A percentile compares a stretch with the other conserved stretches of the same genome.
Conservation (phyloP, 2,329 filamentous ascomycete genomes). For the Colletotrichum coccodes region DNA sequence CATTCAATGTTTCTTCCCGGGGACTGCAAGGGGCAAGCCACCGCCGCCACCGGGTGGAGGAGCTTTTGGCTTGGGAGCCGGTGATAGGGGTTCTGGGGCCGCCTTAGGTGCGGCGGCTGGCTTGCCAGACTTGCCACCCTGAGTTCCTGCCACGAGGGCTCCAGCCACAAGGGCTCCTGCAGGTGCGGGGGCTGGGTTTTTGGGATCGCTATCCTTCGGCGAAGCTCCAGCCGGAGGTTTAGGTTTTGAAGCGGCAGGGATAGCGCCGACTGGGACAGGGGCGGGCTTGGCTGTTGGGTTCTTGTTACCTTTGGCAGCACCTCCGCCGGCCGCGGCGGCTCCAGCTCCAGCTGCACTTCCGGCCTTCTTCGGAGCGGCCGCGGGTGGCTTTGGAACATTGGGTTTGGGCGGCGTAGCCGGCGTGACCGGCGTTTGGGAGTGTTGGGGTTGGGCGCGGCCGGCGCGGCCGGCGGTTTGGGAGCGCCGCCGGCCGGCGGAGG, state of each 20-base stretch:
- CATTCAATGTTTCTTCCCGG: slow-evolving; percentile 2
- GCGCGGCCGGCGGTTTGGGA: not conserved
- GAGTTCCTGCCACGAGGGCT: slow-evolving; percentile 1
- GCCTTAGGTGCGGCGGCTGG: not conserved
- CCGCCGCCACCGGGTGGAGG: not conserved
- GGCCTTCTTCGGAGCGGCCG: slow-evolving; percentile 14
- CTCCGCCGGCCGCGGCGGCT: slow-evolving; percentile 4
- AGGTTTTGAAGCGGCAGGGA: not conserved
- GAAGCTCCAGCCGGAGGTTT: not conserved
- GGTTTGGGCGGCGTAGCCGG: not conserved
- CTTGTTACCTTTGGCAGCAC: slow-evolving; percentile 14
- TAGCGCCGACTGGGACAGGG: not conserved
- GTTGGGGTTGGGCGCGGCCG: not conserved
- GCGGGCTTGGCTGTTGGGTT: slow-evolving; percentile 5
- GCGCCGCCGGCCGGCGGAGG: not conserved
- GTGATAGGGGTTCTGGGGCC: not conserved
- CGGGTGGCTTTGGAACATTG: not conserved
- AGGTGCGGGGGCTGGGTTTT: not conserved
- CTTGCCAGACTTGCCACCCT: not conserved
- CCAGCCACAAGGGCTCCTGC: slow-evolving; percentile 20
- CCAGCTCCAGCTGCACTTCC: not conserved
- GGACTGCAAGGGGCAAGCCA: slow-evolving; percentile 13
- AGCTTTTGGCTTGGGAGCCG: not conserved
- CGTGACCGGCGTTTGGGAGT: no score
- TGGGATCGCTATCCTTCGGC: not conserved